Evolutionary conservation across 2,329 filamentous ascomycete genomes (phyloP), one percentile per base, ranked within the genome.

Genomic region (Thielaviopsis musarum): DNA sequence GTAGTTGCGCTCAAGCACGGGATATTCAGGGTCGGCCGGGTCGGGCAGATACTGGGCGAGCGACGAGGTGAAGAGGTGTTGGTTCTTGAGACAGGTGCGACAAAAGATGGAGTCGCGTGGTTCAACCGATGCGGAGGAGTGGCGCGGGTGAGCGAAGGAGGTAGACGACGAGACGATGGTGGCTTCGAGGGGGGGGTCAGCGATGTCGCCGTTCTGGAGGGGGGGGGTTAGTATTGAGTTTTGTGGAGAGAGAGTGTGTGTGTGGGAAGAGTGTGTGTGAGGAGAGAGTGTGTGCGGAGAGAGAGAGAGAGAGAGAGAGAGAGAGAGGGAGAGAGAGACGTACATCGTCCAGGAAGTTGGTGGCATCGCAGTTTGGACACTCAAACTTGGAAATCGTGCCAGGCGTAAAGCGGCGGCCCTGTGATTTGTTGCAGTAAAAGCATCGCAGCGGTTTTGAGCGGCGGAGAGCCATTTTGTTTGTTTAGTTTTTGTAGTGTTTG

Each of bases 331-430:
- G 22, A 17, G 24, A 34, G 21, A 41, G 28, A 62, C 75, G 62
- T 73, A 93, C 90, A 74, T 91, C 78, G 69, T 98, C 93, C 34
- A 96, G 76, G 73, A 88, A 87, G 71, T 97, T 98, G 61, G 85
- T 83, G 19, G 91, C 87, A 66, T 93, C 87, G 75, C 93, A 98
- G 62, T 79, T 75, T 21, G 78, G 72, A 71, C 90, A 95, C 53
- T 83, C 75, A 72, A 91, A 95, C 66, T 82, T 78, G 68, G 76
- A 77, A 60, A 81, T 75, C 38, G 38, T 17, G 57, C 69, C 67
- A 30, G 80, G 79, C 65, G 82, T 78, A 66, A 79, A 83, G 64
- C 71, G 74, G 59, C 80, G 75, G 38, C 76, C 74, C 38, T 85
- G 86, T 65, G 79, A 81, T 68, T 77, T 77, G 65, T 87, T 85